Evolutionary conservation across 768 basidiomycete genomes (phyloP).

Genomic region (Antrodiella citrinella): DNA sequence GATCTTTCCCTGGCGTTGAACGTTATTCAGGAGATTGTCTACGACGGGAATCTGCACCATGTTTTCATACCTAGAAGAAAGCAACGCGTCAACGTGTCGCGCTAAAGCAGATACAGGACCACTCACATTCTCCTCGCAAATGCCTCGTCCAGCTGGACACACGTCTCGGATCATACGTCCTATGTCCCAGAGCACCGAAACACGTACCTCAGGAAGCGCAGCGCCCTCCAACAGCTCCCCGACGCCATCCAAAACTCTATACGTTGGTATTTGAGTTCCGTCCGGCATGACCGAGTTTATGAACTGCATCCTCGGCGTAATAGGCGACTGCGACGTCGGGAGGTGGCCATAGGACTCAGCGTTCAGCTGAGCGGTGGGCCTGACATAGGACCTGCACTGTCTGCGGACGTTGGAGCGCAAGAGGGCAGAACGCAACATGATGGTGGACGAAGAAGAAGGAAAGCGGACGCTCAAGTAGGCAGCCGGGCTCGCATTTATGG

Average conservation of each 20-base stretch:
- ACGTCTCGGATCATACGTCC: not conserved
- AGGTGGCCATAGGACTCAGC: conserved; percentile 25
- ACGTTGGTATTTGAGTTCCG: conserved; percentile 70
- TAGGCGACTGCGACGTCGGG: conserved; percentile 45
- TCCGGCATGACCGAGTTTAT: conserved; percentile 68
- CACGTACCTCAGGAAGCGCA: conserved; percentile 61
- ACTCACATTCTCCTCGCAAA: conserved; percentile 54
- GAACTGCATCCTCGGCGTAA: conserved; percentile 65
- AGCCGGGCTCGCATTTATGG: not conserved
- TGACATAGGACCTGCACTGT: not conserved
- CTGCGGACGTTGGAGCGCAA: not conserved
- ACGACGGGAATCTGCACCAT: conserved; percentile 77
- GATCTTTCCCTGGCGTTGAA: conserved; percentile 90
- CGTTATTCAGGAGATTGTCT: conserved; percentile 85
- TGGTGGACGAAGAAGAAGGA: conserved; percentile 6
- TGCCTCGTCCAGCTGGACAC: conserved; percentile 48
- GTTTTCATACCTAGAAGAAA: conserved; percentile 50
- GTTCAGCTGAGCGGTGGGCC: conserved; percentile 10
- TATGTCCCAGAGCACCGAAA: too few relatives aligned
- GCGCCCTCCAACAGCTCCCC: conserved; percentile 71
- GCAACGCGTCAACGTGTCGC: not conserved
- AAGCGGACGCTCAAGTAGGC: conserved; percentile 1
- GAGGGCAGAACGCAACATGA: conserved; percentile 17
- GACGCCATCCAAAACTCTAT: conserved; percentile 74
- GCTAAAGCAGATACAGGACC: not conserved